phyloP scores from a whole-genome alignment of 352 stramenopile genomes.

The Phytophthora vignae region DNA sequence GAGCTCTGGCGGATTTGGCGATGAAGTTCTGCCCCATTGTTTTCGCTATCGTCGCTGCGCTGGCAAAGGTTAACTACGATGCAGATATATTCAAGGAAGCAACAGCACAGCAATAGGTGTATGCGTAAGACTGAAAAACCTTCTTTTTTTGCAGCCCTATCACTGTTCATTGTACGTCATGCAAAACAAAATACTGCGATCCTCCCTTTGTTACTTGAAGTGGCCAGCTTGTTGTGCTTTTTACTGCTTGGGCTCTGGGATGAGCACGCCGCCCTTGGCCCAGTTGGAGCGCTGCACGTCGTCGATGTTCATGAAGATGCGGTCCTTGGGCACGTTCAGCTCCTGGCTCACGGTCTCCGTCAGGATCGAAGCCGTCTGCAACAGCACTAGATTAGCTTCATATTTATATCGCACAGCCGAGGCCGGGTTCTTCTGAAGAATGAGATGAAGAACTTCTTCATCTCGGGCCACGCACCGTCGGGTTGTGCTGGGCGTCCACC shows the following conservation, averaged over 20 bases:
- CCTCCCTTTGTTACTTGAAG: too few species aligned
- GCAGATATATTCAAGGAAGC: not conserved
- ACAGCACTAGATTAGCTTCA: not conserved
- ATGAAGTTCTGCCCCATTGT: too few species aligned
- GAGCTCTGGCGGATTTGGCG: not conserved
- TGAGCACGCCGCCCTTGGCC: conserved; percentile 49
- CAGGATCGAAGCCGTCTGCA: conserved; percentile 52
- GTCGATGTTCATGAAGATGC: conserved; percentile 69
- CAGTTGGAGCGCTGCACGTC: conserved; percentile 59
- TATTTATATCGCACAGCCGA: not conserved
- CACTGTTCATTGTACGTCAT: too few species aligned
- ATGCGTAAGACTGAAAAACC: too few species aligned
- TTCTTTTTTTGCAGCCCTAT: too few species aligned
- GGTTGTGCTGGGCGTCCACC: conserved; percentile 58
- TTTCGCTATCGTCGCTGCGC: not conserved
- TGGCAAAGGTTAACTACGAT: not conserved
- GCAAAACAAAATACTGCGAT: too few species aligned
- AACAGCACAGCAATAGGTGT: too few species aligned
- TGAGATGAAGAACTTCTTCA: too few species aligned
- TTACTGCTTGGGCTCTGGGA: conserved; percentile 43
- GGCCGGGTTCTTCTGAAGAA: too few species aligned
- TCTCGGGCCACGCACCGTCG: conserved; percentile 34
- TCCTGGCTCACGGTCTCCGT: conserved; percentile 52
- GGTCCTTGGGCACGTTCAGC: conserved; percentile 45
- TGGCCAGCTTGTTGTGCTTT: too few species aligned